Base-by-base conservation (phyloP, 495 filamentous ascomycete species). In the Astrothelium subdiscretum region DNA sequence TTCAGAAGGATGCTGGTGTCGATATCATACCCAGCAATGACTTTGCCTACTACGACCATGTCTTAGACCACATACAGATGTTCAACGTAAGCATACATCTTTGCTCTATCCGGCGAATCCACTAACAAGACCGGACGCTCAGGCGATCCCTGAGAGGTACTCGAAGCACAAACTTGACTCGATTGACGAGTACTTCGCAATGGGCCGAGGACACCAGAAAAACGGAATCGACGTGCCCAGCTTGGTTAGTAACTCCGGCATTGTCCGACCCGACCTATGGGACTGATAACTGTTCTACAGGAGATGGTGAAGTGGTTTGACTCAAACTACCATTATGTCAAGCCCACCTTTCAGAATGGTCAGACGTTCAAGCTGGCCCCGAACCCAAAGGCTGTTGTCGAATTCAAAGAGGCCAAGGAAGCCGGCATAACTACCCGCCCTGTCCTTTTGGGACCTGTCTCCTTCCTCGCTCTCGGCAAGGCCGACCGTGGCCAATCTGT, bases 221-320 rank as follows among this genome's bases (percentile, higher is more conserved):
- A 81, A 82, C 62, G 90, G 86, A 67, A 83, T 98, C 67, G 94
- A 98, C 79, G 94, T 98, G 69, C 92, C 92, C 57, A 81, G 80
- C 71, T 81, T 97, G 75, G 82, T 85, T 54, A 29, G 48, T 54
- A 11, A 4, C 48, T 15, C 48, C 24, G 42, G 20, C 8, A 11
- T 29, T 54, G 8, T 8, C 48, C 24, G 48, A 29, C 24, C 10
- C 6, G 6, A 29, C 24, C 4, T 54, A 3, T 29, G 24, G 15
- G 6, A 15, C 2, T 54, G 24, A 54, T 24, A 12, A 20, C 12
- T 26, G 48, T 26, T 59, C 27, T 59, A 62, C 43, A 85, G 81
- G 94, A 98, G 82, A 98, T 98, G 94, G 94, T 98, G 60, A 98
- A 98, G 81, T 98, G 95, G 94, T 98, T 98, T 75, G 94, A 98